Evolutionary conservation across 495 filamentous ascomycete species (phyloP), one percentile per base, ranked within the genome.

Genomic region (Tuber calosporum): DNA sequence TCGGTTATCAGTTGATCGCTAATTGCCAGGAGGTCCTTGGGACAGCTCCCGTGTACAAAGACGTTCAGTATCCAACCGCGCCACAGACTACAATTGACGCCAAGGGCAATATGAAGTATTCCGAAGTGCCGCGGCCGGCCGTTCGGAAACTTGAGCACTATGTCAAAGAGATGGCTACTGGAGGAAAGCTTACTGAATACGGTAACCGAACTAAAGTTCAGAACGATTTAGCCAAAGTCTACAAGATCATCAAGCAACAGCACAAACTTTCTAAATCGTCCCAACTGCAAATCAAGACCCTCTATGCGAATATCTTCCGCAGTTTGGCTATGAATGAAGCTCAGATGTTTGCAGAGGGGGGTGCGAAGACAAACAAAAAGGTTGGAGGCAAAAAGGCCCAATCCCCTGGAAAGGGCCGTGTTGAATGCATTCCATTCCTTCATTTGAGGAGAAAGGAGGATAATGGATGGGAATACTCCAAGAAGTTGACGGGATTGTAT

Each of bases 391-490:
- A 70, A 20, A 73, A 72, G 38, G 70, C 72, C 39, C 73, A 73
- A 30, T 42, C 48, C 4, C 62, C 67, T 26, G 74, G 73, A 48
- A 80, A 81, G 69, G 79, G 76, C 22, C 71, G 72, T 37, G 89
- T 95, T 69, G 96, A 99, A 85, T 97, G 94, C 39, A 95, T 99
- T 79, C 95, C 95, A 30, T 99, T 99, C 88, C 85, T 99, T 68
- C 95, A 99, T 82, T 86, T 99, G 68, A 97, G 96, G 87, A 90
- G 94, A 81, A 97, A 97, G 86, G 90, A 90, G 58, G 89, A 93
- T 74, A 90, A 97, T 80, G 94, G 94, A 72, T 99, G 95, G 95
- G 93, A 99, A 82, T 99, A 97, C 85, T 97, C 91, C 87, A 98
- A 97, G 87, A 97, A 94, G 85, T 87, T 98, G 53, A 97, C 95